These are phyloP conservation scores for Chlamydomonas urium DNA, from an alignment of 139 green algal species.

Conservation along the genomic window DNA sequence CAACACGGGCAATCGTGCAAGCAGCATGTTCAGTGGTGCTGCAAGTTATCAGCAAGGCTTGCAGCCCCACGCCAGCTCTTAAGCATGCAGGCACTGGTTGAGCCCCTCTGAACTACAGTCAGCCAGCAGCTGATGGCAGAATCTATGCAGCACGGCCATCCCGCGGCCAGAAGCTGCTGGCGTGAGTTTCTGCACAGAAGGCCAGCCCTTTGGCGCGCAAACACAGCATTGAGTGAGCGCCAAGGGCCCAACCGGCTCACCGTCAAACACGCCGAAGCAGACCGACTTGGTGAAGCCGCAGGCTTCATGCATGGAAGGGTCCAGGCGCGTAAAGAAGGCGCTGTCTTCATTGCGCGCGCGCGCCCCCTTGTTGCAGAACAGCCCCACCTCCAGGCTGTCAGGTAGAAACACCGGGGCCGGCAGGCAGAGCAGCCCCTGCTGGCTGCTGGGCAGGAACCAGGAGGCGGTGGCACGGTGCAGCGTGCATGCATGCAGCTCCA, in stretches of 20 bases:
- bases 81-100: too few relatives aligned
- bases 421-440: background rate
- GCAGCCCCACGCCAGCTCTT: too few relatives aligned
- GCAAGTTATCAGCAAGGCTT: too few relatives aligned
- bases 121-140: background rate
- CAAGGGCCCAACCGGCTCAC: background rate
- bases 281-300: background rate
- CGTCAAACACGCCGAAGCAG: slow-evolving; percentile 7
- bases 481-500: background rate
- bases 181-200: too few relatives aligned
- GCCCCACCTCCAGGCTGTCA: background rate
- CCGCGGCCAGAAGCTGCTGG: too few relatives aligned
- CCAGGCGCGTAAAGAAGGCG: background rate
- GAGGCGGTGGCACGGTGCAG: background rate
- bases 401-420: slow-evolving; percentile 1
- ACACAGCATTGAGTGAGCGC: background rate
- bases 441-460: background rate
- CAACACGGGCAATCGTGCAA: too few relatives aligned
- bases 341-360: slow-evolving; percentile 1
- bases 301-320: background rate
- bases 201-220: background rate
- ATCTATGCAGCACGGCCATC: too few relatives aligned
- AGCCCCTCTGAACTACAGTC: too few relatives aligned
- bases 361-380: background rate
- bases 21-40: too few relatives aligned